phyloP scores from a whole-genome alignment of 208 protist genomes.

The Leishmania tropica region DNA sequence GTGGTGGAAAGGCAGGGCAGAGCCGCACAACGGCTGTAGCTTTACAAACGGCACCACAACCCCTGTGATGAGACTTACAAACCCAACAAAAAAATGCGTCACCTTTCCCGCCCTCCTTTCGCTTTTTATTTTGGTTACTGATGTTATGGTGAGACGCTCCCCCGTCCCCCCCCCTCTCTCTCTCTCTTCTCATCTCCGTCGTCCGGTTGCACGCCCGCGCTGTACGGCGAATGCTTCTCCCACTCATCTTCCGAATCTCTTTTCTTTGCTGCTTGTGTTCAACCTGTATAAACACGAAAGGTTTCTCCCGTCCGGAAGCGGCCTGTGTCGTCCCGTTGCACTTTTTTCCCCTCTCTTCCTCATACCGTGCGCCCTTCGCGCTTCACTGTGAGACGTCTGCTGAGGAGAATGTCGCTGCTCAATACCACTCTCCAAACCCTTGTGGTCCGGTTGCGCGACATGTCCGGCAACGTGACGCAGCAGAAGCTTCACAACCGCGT shows the following conservation, averaged over 20 bases:
- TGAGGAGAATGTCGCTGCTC: constrained; percentile 69
- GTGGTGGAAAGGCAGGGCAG: not conserved
- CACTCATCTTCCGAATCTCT: no score
- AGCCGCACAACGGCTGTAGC: not conserved
- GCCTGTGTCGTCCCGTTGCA: not conserved
- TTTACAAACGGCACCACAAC: not conserved
- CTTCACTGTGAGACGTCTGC: not conserved
- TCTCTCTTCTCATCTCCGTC: not conserved
- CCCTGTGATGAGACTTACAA: not conserved
- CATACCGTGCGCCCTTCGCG: not conserved
- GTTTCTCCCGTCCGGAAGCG: not conserved
- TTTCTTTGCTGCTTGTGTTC: not conserved
- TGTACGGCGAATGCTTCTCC: not conserved
- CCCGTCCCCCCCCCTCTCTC: not conserved
- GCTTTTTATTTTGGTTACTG: not conserved
- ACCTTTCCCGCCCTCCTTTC: not conserved
- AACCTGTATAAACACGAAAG: not conserved
- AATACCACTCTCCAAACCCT: constrained; percentile 88
- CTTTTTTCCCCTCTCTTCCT: not conserved
- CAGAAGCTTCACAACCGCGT: constrained; percentile 92
- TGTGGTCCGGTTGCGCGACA: constrained; percentile 80
- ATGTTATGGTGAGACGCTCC: not conserved
- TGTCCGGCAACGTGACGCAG: constrained; percentile 84
- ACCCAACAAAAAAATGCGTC: not conserved
- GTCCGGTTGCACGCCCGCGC: not conserved